phyloP scores from a whole-genome alignment of 371 early-diverging fungal species.

The Circinella minor region DNA sequence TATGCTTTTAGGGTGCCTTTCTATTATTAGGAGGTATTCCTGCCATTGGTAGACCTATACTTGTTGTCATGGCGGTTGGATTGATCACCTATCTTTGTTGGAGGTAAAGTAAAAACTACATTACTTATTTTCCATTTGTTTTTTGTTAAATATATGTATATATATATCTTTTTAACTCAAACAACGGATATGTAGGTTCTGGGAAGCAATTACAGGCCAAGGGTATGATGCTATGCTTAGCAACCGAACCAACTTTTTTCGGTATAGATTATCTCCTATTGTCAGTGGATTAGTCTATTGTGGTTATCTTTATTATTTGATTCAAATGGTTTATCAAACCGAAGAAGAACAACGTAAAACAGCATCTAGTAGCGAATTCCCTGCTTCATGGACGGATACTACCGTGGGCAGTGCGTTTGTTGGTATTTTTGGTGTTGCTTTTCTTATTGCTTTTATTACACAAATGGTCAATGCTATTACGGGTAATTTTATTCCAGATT shows the following conservation, averaged over 20 bases:
- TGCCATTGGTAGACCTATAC: slow-evolving; percentile 37
- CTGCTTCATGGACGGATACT: slow-evolving; percentile 40
- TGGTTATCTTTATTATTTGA: slow-evolving; percentile 48
- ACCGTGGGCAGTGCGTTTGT: slow-evolving; percentile 42
- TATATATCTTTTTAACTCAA: no score
- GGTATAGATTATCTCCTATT: slow-evolving; percentile 52
- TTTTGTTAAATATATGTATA: no score
- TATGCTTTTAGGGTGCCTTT: slow-evolving; percentile 40
- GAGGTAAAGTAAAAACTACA: slow-evolving; percentile 29
- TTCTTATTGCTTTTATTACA: slow-evolving; percentile 48
- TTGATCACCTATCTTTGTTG: slow-evolving; percentile 48
- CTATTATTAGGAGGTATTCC: slow-evolving; percentile 49
- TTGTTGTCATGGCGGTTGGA: slow-evolving; percentile 51
- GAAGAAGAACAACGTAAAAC: slow-evolving; percentile 35
- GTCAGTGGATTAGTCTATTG: slow-evolving; percentile 49
- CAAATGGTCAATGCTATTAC: slow-evolving; percentile 47
- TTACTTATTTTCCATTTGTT: no score
- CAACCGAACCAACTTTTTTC: slow-evolving; percentile 49
- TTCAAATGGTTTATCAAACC: slow-evolving; percentile 49
- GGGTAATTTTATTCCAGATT: slow-evolving; percentile 44
- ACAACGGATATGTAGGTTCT: slow-evolving; percentile 26
- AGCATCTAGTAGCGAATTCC: slow-evolving; percentile 47
- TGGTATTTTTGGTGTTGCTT: slow-evolving; percentile 44
- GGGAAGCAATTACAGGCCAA: slow-evolving; percentile 55
- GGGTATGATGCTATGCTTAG: slow-evolving; percentile 42